phyloP scores from a whole-genome alignment of 768 basidiomycete genomes.

The Omphalotus guepiniiformis region DNA sequence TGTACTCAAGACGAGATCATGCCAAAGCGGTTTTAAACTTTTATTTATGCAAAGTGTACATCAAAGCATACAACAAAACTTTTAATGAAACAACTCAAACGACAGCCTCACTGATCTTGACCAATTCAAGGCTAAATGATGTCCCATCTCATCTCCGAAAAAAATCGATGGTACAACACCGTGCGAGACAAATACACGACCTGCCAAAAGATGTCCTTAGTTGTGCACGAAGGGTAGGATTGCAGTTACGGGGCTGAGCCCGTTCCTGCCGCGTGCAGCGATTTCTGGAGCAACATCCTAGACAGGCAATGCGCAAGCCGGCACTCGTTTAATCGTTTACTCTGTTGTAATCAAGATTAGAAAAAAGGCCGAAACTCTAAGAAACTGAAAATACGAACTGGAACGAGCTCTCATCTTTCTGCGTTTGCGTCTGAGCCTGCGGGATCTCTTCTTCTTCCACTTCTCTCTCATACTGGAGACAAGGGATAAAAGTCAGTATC shows the following conservation, averaged over 20 bases:
- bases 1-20: too few species aligned
- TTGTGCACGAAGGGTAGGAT: background rate
- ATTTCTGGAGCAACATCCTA: background rate
- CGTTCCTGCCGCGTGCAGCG: background rate
- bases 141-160: too few species aligned
- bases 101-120: conserved; percentile 5
- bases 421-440: conserved; percentile 90
- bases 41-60: background rate
- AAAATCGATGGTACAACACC: background rate
- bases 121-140: background rate
- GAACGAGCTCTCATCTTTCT: conserved; percentile 96
- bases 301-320: background rate
- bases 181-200: background rate
- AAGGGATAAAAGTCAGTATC: too few species aligned
- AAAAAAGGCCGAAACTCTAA: background rate
- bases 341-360: conserved; percentile 21
- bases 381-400: conserved; percentile 51
- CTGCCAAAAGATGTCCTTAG: background rate
- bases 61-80: background rate
- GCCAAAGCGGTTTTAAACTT: too few species aligned
- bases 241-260: background rate
- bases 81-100: background rate
- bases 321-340: conserved; percentile 24
- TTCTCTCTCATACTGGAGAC: conserved; percentile 83
- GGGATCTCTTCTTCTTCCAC: conserved; percentile 95